These are phyloP conservation scores for Rubia balearica DNA, from an alignment of 305 asterid genomes.

Conservation along the genomic window DNA sequence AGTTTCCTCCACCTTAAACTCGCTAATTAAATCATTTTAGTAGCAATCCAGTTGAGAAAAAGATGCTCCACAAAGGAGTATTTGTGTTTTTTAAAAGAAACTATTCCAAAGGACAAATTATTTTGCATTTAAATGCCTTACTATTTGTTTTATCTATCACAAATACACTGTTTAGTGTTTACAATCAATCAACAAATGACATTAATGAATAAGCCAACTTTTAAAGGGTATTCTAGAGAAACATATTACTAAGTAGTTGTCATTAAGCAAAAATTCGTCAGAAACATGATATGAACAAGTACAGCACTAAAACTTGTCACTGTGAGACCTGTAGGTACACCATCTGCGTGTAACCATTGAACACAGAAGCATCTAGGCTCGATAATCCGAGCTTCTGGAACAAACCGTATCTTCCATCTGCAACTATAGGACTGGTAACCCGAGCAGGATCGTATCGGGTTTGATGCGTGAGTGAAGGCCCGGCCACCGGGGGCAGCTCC, in stretches of 20 bases:
- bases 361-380: constrained; percentile 56
- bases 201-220: neutral
- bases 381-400: constrained; percentile 67
- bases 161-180: too few species aligned
- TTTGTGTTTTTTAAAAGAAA: too few species aligned
- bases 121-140: too few species aligned
- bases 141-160: too few species aligned
- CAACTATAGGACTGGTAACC: constrained; percentile 57
- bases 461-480: constrained; percentile 94
- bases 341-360: constrained; percentile 95
- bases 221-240: neutral
- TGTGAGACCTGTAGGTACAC: constrained; percentile 78
- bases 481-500: constrained; percentile 98
- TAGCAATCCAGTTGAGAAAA: too few species aligned
- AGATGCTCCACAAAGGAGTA: too few species aligned
- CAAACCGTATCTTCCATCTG: constrained; percentile 74
- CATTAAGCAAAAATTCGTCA: neutral
- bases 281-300: neutral
- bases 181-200: neutral
- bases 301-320: neutral
- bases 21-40: too few species aligned
- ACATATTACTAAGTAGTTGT: neutral
- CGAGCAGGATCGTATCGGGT: constrained; percentile 96
- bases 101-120: too few species aligned
- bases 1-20: too few species aligned